These are phyloP conservation scores for Ophiostoma triangulosporum DNA, from an alignment of 2,329 filamentous ascomycete species.

Conservation along the genomic window DNA sequence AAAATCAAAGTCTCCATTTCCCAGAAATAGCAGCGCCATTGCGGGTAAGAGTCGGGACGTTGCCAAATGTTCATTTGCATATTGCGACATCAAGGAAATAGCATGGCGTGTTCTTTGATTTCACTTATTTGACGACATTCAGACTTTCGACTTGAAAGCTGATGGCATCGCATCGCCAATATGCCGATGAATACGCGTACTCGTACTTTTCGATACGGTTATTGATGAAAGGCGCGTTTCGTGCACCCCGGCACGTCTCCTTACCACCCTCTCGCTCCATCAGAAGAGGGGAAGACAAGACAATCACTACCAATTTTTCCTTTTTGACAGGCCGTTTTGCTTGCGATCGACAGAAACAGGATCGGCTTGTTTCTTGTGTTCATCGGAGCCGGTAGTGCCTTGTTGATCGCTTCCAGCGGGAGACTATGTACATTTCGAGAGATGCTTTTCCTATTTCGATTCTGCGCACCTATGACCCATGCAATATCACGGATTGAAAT, in stretches of 20 bases:
- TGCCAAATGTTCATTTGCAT: neutral
- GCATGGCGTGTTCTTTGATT: neutral
- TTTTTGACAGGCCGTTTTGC: too few relatives aligned
- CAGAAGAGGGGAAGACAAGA: neutral
- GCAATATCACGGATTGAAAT: neutral
- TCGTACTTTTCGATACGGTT: too few relatives aligned
- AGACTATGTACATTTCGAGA: too few relatives aligned
- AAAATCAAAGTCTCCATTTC: neutral
- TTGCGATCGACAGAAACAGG: neutral
- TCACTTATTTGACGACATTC: too few relatives aligned
- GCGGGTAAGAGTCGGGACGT: neutral
- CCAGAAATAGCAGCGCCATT: conserved; percentile 2
- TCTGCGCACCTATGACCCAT: too few relatives aligned
- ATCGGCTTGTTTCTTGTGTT: neutral
- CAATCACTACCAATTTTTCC: neutral
- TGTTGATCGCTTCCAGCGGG: too few relatives aligned
- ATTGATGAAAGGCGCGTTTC: neutral
- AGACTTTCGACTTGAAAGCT: too few relatives aligned
- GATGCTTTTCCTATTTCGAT: too few relatives aligned
- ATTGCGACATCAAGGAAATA: neutral
- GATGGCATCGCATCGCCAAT: too few relatives aligned
- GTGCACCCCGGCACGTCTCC: neutral
- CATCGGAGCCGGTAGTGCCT: too few relatives aligned
- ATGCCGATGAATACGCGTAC: too few relatives aligned
- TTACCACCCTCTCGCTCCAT: neutral